phyloP scores from a whole-genome alignment of 305 asterid genomes.

The Striga hermonthica region DNA sequence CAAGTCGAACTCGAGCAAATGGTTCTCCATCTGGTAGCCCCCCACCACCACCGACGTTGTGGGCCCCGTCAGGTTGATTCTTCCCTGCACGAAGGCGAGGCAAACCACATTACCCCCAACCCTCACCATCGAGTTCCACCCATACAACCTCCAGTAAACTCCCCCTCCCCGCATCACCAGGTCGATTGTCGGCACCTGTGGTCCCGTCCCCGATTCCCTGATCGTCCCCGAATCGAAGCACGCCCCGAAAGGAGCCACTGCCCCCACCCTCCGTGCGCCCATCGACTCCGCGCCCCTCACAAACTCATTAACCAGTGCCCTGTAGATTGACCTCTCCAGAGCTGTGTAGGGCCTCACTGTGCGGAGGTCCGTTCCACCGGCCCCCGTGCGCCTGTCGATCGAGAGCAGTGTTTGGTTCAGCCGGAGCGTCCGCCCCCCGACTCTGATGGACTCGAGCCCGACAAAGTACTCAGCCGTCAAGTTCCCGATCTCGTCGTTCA shows the following conservation, averaged over 20 bases:
- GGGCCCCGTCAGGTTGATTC: slow-evolving; percentile 1
- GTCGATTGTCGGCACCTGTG: slow-evolving; percentile 8
- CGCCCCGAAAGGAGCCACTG: slow-evolving; percentile 15
- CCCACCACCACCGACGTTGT: slow-evolving; percentile 9
- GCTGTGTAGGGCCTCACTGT: slow-evolving; percentile 46
- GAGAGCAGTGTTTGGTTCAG: slow-evolving; percentile 43
- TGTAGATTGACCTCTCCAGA: slow-evolving; percentile 38
- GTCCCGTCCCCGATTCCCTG: neutral
- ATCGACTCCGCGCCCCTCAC: slow-evolving; percentile 37
- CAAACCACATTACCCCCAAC: neutral
- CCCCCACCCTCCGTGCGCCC: slow-evolving; percentile 35
- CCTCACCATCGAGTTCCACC: slow-evolving; percentile 1
- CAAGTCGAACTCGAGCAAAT: slow-evolving; percentile 10
- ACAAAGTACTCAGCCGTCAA: slow-evolving; percentile 40
- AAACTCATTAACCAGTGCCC: slow-evolving; percentile 35
- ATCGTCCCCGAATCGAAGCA: slow-evolving; percentile 9
- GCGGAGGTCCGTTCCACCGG: slow-evolving; percentile 47
- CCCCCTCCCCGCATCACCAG: neutral
- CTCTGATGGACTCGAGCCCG: slow-evolving; percentile 36
- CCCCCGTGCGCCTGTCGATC: slow-evolving; percentile 41
- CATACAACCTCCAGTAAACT: slow-evolving; percentile 3
- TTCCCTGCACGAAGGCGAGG: slow-evolving; percentile 17
- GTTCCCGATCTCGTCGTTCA: slow-evolving; percentile 36
- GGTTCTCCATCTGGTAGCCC: slow-evolving; percentile 11
- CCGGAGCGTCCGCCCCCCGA: slow-evolving; percentile 31